Percentiles rank a stretch among this genome's conserved stretches.
These are phyloP conservation scores for Turritis glabra DNA, from an alignment of 345 rosid genomes.

Conservation along the genomic window DNA sequence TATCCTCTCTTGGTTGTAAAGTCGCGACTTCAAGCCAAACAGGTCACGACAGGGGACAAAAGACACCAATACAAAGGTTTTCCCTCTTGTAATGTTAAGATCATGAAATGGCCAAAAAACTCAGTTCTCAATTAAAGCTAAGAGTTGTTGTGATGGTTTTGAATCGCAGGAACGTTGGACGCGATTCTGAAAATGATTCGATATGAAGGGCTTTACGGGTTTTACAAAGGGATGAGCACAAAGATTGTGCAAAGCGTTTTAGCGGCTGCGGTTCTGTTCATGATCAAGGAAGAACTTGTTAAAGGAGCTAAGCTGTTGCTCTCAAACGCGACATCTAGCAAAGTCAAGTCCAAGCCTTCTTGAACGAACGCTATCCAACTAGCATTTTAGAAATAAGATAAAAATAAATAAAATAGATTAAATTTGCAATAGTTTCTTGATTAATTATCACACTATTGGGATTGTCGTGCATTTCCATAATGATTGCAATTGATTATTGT, in stretches of 20 bases:
- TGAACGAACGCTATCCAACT: background rate
- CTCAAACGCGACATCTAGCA: constrained; percentile 28
- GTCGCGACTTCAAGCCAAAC: constrained; percentile 96
- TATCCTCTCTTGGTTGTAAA: constrained; percentile 96
- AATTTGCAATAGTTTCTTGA: constrained; percentile 19
- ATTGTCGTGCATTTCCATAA: background rate
- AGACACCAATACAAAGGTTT: constrained; percentile 80
- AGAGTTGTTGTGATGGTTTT: constrained; percentile 4
- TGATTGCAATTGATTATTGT: constrained; percentile 24
- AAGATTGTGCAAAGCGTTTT: constrained; percentile 90
- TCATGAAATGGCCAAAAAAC: background rate
- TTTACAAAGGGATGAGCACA: constrained; percentile 96
- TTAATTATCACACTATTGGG: constrained; percentile 1
- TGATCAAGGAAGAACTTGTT: constrained; percentile 95
- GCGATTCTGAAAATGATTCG: constrained; percentile 87
- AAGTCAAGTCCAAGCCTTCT: constrained; percentile 42
- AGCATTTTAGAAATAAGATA: constrained; percentile 29
- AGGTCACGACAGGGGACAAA: constrained; percentile 63
- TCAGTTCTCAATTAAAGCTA: background rate
- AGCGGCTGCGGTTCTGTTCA: constrained; percentile 88
- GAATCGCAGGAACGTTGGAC: constrained; percentile 64
- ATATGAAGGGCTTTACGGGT: constrained; percentile 78
- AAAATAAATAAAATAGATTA: constrained; percentile 7
- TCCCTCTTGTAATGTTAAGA: background rate
- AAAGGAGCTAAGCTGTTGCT: constrained; percentile 62